Percentiles rank a stretch among this genome's conserved stretches.
Evolutionary conservation across 371 early-diverging fungal genomes (phyloP).

Genomic region (Mucor irregularis): DNA sequence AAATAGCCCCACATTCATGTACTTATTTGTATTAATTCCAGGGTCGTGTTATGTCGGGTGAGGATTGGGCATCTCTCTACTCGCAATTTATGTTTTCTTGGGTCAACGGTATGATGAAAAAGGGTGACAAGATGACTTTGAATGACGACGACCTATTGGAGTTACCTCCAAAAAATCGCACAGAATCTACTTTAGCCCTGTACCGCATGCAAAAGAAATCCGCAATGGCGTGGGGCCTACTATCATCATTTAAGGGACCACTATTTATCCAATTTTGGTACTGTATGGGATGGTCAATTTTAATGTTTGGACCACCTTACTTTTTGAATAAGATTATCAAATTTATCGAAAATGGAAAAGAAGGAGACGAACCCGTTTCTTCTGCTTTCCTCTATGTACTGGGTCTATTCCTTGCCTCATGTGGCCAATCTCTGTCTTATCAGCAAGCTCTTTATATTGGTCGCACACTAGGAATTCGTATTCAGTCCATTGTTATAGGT

Average conservation of each 20-base stretch:
- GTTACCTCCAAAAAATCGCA: constrained; percentile 36
- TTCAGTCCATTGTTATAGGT: constrained; percentile 61
- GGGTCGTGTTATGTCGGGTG: constrained; percentile 48
- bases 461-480: constrained; percentile 53
- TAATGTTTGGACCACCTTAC: constrained; percentile 58
- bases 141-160: constrained; percentile 56
- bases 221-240: constrained; percentile 21
- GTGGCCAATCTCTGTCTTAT: constrained; percentile 45
- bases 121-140: constrained; percentile 49
- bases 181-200: constrained; percentile 27
- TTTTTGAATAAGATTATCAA: constrained; percentile 60
- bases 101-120: constrained; percentile 55
- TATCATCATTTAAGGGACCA: constrained; percentile 39
- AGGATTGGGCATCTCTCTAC: constrained; percentile 56
- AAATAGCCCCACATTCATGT: no score
- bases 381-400: constrained; percentile 64
- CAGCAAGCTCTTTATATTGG: constrained; percentile 62
- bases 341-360: constrained; percentile 48
- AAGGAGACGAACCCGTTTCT: constrained; percentile 20
- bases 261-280: constrained; percentile 45
- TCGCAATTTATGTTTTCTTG: constrained; percentile 56
- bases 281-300: constrained; percentile 49
- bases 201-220: constrained; percentile 20
- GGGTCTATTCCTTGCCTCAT: constrained; percentile 56
- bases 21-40: background rate